Evolutionary conservation across 768 basidiomycete species (phyloP).

Genomic region (Psilocybe azurescens): DNA sequence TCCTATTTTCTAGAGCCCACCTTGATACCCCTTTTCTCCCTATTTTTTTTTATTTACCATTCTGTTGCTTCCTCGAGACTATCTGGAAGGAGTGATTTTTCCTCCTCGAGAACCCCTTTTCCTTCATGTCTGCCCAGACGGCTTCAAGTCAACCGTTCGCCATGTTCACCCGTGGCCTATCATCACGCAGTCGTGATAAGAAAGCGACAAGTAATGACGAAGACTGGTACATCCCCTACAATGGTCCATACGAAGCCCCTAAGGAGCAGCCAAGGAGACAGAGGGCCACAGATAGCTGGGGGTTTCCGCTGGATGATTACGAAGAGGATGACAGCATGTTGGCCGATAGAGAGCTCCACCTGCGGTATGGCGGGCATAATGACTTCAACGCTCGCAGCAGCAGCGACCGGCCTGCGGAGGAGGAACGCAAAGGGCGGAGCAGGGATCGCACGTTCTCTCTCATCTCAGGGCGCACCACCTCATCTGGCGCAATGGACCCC

Average conservation of each 20-base stretch:
- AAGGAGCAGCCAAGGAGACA: constrained; percentile 31
- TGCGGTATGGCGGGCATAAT: constrained; percentile 30
- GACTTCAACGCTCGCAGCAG: constrained; percentile 22
- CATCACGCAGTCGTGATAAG: constrained; percentile 17
- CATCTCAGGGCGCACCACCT: constrained; percentile 44
- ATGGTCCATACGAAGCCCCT: constrained; percentile 61
- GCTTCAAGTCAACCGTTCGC: constrained; percentile 9
- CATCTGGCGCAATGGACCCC: constrained; percentile 43
- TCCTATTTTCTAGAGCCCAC: constrained; percentile 1
- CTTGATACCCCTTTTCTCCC: constrained; percentile 7
- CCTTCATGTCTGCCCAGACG: constrained; percentile 11
- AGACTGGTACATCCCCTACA: constrained; percentile 71
- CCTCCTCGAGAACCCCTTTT: neutral
- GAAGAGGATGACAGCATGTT: constrained; percentile 35
- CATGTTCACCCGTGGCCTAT: constrained; percentile 15
- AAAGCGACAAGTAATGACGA: constrained; percentile 36
- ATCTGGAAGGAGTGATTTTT: neutral
- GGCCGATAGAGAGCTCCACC: constrained; percentile 31
- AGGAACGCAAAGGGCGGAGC: constrained; percentile 27
- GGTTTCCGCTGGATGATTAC: constrained; percentile 40
- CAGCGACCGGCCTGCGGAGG: constrained; percentile 18
- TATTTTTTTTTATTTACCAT: constrained; percentile 1
- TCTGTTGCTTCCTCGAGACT: neutral
- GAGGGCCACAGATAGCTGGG: constrained; percentile 47
- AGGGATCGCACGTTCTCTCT: constrained; percentile 45